Base-by-base conservation (phyloP, 306 rosid species). In the Betula pendula region DNA sequence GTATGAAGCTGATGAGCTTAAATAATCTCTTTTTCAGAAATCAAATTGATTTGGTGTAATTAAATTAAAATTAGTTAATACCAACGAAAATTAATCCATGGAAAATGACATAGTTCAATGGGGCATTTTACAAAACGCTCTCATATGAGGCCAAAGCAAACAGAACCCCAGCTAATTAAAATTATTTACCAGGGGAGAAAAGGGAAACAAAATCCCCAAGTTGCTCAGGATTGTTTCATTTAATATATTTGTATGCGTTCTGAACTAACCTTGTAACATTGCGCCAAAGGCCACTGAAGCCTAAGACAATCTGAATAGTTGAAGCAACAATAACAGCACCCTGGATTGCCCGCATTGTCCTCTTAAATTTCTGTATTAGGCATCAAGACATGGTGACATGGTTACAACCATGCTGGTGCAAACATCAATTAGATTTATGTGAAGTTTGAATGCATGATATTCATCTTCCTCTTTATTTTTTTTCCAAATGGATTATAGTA, bases 271-370 rank as follows among this genome's bases (percentile, higher is more conserved):
- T 92, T 81, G 97, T 82, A 83, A 93, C 99, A 76, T 96, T 96
- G 51, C 99, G 99, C 99, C 99, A 96, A 35, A 96, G 98, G 80
- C 99, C 99, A 80, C 99, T 96, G 87, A 96, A 96, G 76, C 99
- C 99, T 58, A 96, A 83, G 82, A 96, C 96, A 83, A 96, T 96
- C 89, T 96, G 99, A 85, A 96, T 97, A 81, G 97, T 92, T 79
- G 99, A 96, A 71, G 99, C 99, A 52, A 96, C 84, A 80, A 96
- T 92, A 74, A 96, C 94, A 79, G 98, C 77, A 31, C 99, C 99
- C 87, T 96, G 99, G 75, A 81, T 96, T 33, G 99, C 97, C 77
- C 97, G 92, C 98, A 96, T 96, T 78, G 84, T 96, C 90, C 69
- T 91, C 88, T 86, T 92, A 84, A 96, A 96, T 87, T 75, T 91